Conservation (phyloP, 73 alveolate genomes). For the Blepharisma japonicum region DNA sequence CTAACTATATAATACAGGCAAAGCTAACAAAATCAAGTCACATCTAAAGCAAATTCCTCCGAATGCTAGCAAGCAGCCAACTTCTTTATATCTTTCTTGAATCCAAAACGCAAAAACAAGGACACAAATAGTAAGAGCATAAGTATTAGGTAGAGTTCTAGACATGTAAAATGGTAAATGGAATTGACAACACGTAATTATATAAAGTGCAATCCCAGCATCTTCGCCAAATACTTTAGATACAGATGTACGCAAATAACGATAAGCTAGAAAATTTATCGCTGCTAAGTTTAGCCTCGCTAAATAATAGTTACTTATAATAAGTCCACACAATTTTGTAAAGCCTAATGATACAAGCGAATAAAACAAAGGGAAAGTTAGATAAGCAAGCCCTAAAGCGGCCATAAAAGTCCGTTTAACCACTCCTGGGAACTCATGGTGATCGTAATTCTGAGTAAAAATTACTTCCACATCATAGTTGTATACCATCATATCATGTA, state of each 20-base stretch:
- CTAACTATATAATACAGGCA: constrained; percentile 3
- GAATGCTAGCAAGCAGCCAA: constrained; percentile 39
- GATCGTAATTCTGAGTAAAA: constrained; percentile 2
- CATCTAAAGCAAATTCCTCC: constrained; percentile 48
- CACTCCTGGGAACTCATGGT: not conserved
- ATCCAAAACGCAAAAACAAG: constrained; percentile 49
- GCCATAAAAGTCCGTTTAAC: not conserved
- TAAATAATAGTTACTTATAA: not conserved
- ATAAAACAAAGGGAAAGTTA: not conserved
- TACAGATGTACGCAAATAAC: not conserved
- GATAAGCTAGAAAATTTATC: not conserved
- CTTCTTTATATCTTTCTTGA: constrained; percentile 30
- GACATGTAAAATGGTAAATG: constrained; percentile 53
- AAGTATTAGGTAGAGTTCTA: constrained; percentile 59
- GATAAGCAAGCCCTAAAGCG: not conserved
- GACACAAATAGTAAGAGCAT: constrained; percentile 49
- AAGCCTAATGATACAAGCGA: not conserved
- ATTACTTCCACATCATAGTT: not conserved
- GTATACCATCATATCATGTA: not conserved
- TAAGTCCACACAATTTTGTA: constrained; percentile 2
- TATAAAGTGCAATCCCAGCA: not conserved
- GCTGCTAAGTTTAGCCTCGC: not conserved
- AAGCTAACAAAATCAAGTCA: constrained; percentile 49
- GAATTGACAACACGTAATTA: constrained; percentile 33
- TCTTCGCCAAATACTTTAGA: not conserved